Conservation (phyloP, 2,329 filamentous ascomycete species). For the Colletotrichum sp. region DNA sequence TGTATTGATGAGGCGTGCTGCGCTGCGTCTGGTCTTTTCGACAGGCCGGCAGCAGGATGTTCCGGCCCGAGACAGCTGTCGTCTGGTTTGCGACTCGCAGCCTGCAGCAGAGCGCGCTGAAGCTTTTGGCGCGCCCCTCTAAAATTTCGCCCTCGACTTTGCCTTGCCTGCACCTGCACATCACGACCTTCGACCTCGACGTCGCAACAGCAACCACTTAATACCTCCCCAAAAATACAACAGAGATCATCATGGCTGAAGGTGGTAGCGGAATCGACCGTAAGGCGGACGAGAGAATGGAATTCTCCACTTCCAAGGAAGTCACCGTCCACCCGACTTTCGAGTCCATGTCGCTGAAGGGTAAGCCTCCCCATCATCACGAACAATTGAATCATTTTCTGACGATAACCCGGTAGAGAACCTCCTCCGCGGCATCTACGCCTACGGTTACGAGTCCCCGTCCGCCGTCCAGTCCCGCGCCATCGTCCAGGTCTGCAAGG, state of each 20-base stretch:
- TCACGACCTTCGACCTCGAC: background rate
- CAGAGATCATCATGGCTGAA: slow-evolving; percentile 79
- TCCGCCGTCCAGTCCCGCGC: slow-evolving; percentile 97
- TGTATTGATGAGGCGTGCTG: background rate
- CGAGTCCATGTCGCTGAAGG: slow-evolving; percentile 95
- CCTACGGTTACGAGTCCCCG: slow-evolving; percentile 97
- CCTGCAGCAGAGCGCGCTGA: background rate
- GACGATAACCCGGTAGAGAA: slow-evolving; percentile 64
- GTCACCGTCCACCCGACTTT: slow-evolving; percentile 94
- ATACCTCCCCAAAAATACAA: background rate
- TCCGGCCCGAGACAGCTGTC: background rate
- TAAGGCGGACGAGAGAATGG: slow-evolving; percentile 94
- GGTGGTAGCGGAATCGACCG: slow-evolving; percentile 76
- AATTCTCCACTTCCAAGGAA: slow-evolving; percentile 98
- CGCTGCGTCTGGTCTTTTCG: background rate
- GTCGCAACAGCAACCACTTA: background rate
- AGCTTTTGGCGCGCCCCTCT: slow-evolving; percentile 16
- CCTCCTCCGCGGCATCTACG: slow-evolving; percentile 94
- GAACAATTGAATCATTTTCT: background rate
- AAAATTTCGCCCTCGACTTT: slow-evolving; percentile 8
- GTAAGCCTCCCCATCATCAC: slow-evolving; percentile 38
- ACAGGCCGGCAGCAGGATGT: background rate
- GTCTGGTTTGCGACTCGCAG: background rate
- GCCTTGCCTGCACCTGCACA: background rate
- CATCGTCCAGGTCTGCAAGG: slow-evolving; percentile 99